phyloP scores from a whole-genome alignment of 805 yeast genomes.

The Candida mattraensis region DNA sequence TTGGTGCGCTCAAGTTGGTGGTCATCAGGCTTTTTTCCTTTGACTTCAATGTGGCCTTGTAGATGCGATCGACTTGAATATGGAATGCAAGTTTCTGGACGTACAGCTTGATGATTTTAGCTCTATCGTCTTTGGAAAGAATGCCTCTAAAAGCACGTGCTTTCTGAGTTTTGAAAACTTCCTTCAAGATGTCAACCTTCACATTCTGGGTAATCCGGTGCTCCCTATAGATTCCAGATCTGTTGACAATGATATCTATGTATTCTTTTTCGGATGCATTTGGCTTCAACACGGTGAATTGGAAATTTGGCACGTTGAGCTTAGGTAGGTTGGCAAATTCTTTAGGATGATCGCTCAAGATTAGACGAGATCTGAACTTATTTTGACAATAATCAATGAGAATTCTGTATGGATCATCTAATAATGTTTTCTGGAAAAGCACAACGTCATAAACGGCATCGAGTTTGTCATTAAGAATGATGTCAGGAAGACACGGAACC shows the following conservation, averaged over 20 bases:
- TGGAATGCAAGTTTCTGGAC: conserved; percentile 53
- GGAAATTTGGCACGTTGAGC: conserved; percentile 27
- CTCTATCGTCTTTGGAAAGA: conserved; percentile 42
- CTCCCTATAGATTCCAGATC: conserved; percentile 56
- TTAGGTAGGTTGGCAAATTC: conserved; percentile 33
- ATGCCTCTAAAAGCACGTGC: not conserved
- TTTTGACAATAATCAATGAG: conserved; percentile 66
- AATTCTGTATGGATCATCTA: conserved; percentile 62
- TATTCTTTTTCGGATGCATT: conserved; percentile 45
- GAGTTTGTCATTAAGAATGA: conserved; percentile 39
- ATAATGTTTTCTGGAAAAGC: conserved; percentile 42
- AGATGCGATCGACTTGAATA: conserved; percentile 66
- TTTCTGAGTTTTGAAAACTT: conserved; percentile 26
- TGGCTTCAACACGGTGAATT: conserved; percentile 41
- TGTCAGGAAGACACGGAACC: conserved; percentile 10
- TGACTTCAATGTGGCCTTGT: conserved; percentile 43
- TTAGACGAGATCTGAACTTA: conserved; percentile 60
- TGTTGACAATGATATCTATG: conserved; percentile 40
- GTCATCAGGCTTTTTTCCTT: conserved; percentile 15
- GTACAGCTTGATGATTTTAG: conserved; percentile 46
- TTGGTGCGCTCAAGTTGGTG: conserved; percentile 3
- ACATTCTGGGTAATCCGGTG: conserved; percentile 44
- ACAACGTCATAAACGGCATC: conserved; percentile 54
- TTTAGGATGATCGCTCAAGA: conserved; percentile 51
- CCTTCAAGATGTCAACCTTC: conserved; percentile 41